These are phyloP conservation scores for Lactuca sativa DNA, from an alignment of 129 eudicot species.

Conservation along the genomic window DNA sequence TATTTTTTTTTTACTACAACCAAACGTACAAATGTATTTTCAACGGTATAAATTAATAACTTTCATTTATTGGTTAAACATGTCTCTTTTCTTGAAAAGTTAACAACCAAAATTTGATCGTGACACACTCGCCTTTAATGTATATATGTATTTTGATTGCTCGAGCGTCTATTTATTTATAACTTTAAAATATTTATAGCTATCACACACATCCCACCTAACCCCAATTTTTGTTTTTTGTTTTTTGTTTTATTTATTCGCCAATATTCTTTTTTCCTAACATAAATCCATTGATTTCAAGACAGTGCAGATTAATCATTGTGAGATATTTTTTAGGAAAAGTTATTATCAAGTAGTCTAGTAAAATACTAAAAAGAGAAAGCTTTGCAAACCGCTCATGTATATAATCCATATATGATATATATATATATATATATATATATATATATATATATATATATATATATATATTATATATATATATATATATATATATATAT, in stretches of 20 bases:
- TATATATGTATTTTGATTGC: neutral
- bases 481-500: too few relatives aligned
- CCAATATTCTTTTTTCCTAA: neutral
- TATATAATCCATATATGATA: neutral
- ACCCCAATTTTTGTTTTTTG: neutral
- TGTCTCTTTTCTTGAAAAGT: constrained; percentile 1
- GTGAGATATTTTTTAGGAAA: too few relatives aligned
- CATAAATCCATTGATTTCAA: neutral
- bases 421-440: too few relatives aligned
- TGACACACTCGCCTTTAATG: constrained; percentile 4
- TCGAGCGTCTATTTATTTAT: neutral
- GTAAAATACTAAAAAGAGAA: too few relatives aligned
- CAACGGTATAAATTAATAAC: neutral
- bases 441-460: too few relatives aligned
- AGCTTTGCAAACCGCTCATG: neutral
- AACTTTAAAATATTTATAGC: neutral
- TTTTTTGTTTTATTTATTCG: neutral
- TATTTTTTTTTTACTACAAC: neutral
- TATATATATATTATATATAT: too few relatives aligned
- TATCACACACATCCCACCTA: constrained; percentile 12
- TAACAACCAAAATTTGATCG: constrained; percentile 14
- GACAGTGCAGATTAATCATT: neutral
- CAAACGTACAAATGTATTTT: neutral
- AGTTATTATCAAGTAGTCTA: too few relatives aligned
- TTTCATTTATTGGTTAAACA: neutral